Evolutionary conservation across 2,329 filamentous ascomycete genomes (phyloP).

Genomic region (Ophioceras dolichostomum): DNA sequence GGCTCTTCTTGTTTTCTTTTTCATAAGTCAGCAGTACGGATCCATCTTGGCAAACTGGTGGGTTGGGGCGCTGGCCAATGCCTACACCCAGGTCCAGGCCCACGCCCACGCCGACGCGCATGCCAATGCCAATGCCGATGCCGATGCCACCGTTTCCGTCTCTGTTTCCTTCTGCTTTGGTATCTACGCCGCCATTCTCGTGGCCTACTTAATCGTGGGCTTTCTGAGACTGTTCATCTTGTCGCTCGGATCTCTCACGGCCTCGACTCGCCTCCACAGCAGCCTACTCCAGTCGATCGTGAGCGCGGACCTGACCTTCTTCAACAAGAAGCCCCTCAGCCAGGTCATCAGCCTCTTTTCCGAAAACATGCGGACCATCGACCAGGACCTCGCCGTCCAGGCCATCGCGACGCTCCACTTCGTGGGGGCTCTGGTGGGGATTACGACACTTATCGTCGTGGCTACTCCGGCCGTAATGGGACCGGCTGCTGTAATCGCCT

Average conservation of each 20-base stretch:
- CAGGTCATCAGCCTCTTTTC: slow-evolving; percentile 98
- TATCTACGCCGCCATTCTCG: slow-evolving; percentile 70
- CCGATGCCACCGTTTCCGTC: no score
- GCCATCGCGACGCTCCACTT: slow-evolving; percentile 67
- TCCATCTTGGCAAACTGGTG: no score
- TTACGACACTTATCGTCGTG: slow-evolving; percentile 71
- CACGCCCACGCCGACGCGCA: no score
- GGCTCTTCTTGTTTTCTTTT: no score
- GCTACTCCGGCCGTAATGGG: slow-evolving; percentile 89
- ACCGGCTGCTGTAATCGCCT: slow-evolving; percentile 72
- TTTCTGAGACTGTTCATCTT: slow-evolving; percentile 75
- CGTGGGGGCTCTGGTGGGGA: slow-evolving; percentile 60
- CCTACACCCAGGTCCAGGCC: no score
- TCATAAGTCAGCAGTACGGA: no score
- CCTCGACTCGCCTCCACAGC: slow-evolving; percentile 75
- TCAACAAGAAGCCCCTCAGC: slow-evolving; percentile 88
- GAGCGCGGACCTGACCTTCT: slow-evolving; percentile 92
- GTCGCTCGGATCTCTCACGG: slow-evolving; percentile 82
- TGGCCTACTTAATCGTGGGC: slow-evolving; percentile 66
- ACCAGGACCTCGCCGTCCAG: slow-evolving; percentile 89
- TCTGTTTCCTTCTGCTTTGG: slow-evolving; percentile 74
- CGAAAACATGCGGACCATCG: slow-evolving; percentile 88
- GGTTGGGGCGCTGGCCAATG: no score
- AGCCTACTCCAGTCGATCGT: slow-evolving; percentile 67
- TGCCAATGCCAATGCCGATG: no score